Conservation (phyloP, 108 stramenopile genomes). For the Fistulifera pelliculosa region DNA sequence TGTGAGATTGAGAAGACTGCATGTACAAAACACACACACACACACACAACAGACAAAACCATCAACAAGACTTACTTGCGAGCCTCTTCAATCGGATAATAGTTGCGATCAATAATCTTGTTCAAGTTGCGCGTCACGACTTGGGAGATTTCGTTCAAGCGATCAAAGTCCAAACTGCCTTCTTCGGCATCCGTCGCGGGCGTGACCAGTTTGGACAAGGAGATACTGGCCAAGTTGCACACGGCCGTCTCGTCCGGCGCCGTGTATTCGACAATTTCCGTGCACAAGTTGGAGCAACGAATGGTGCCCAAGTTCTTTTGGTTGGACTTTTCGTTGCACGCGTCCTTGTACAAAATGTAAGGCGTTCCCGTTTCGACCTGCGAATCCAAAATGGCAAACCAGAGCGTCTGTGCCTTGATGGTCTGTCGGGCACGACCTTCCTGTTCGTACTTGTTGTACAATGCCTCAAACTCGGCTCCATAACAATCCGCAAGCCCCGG, state of each 20-base stretch:
- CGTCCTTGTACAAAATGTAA: constrained; percentile 99
- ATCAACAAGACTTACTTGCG: constrained; percentile 15
- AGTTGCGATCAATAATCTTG: constrained; percentile 97
- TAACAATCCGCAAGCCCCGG: constrained; percentile 87
- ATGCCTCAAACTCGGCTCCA: constrained; percentile 87
- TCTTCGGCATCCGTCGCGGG: constrained; percentile 37
- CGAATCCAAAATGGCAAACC: constrained; percentile 96
- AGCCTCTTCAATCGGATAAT: constrained; percentile 91
- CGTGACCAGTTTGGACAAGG: constrained; percentile 84
- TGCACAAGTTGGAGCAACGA: constrained; percentile 95
- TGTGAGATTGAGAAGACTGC: neutral
- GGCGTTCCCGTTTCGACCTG: constrained; percentile 99
- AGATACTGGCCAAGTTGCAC: constrained; percentile 98
- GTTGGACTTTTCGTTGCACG: constrained; percentile 96
- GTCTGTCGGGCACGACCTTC: constrained; percentile 88
- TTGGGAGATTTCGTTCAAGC: constrained; percentile 80
- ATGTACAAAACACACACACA: neutral
- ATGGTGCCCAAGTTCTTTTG: constrained; percentile 99
- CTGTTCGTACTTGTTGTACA: constrained; percentile 92
- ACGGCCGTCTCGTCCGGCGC: constrained; percentile 97
- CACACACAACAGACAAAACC: neutral
- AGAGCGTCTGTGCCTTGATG: constrained; percentile 93
- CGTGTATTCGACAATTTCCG: constrained; percentile 98
- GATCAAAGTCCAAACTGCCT: constrained; percentile 79
- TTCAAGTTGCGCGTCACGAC: constrained; percentile 96